These are phyloP conservation scores for Globisporangium cystogenes DNA, from an alignment of 352 stramenopile genomes.

Conservation along the genomic window DNA sequence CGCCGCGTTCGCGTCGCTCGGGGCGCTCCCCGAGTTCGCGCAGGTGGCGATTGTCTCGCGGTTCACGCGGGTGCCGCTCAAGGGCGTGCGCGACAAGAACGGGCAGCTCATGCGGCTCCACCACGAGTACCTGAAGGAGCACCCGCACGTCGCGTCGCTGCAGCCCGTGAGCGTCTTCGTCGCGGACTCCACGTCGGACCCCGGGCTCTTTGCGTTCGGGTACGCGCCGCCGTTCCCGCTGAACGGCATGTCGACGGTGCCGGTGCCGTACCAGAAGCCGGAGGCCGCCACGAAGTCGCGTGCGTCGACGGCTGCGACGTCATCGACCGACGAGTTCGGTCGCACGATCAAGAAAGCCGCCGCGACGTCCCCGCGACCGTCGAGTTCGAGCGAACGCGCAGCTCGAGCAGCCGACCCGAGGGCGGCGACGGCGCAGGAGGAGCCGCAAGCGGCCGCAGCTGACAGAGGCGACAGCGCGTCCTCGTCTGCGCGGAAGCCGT, in stretches of 20 bases:
- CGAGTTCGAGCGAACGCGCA: background rate
- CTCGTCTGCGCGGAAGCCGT: constrained; percentile 7
- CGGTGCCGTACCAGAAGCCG: constrained; percentile 51
- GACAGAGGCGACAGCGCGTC: constrained; percentile 1
- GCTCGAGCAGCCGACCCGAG: constrained; percentile 18
- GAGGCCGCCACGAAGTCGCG: constrained; percentile 9
- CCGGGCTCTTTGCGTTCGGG: constrained; percentile 55
- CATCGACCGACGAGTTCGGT: constrained; percentile 52
- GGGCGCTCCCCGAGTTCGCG: constrained; percentile 65
- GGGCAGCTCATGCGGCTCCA: constrained; percentile 66
- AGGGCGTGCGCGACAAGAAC: constrained; percentile 73
- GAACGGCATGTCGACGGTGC: constrained; percentile 38
- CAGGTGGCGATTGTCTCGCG: constrained; percentile 66
- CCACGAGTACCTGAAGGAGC: constrained; percentile 69
- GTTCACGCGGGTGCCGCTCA: constrained; percentile 58
- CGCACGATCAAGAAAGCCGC: constrained; percentile 22
- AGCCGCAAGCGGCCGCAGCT: background rate
- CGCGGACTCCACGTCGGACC: constrained; percentile 35
- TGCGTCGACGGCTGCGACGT: background rate
- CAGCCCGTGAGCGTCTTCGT: constrained; percentile 42
- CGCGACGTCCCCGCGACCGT: background rate
- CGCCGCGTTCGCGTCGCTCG: constrained; percentile 57
- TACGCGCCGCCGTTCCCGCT: constrained; percentile 64
- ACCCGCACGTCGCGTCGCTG: constrained; percentile 48
- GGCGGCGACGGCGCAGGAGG: background rate